Base-by-base conservation (phyloP, 1,284 basidiomycete genomes). In the Melampsora abietis-canadensis region DNA sequence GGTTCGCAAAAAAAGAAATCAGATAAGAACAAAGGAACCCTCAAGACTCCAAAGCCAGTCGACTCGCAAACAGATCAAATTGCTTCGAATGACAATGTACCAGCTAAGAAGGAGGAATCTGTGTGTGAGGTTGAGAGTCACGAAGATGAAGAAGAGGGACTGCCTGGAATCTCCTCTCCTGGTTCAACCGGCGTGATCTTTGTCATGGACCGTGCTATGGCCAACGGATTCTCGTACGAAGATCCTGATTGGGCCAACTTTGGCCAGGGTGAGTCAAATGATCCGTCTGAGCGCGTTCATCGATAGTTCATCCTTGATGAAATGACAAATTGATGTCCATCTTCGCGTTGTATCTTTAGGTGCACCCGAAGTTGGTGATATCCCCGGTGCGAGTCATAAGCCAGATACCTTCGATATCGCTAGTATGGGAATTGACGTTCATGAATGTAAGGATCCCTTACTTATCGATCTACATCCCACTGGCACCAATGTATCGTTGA, bases 361-460 rank as follows among this genome's bases (percentile, higher is more conserved):
- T 70, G 92, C 92, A 5, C 92, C 92, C 1, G 92, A 94, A 82
- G 80, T 81, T 63, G 76, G 74, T 74, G 87, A 87, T 12, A 88
- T 97, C 76, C 91, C 91, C 1, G 87, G 88, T 65, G 90, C 89
- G 1, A 86, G 87, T 0, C 82, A 86, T 27, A 88, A 92, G 48
- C 89, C 89, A 0, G 85, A 85, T 4, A 84, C 84, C 5, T 82
- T 85, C 69, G 82, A 84, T 64, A 86, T 95, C 74, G 82, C 85
- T 40, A 80, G 90, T 65, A 87, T 80, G 48, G 82, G 82, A 2
- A 77, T 88, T 31, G 82, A 81, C 27, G 80, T 87, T 27, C 90
- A 92, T 80, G 89, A 91, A 51, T 82, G 62, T 66, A 59, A 27
- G 44, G 2, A 2, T 51, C 47, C n/a, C 19, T 27, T 48, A 48